phyloP scores from a whole-genome alignment of 1,284 basidiomycete genomes.

The Pisolithus thermaeus region DNA sequence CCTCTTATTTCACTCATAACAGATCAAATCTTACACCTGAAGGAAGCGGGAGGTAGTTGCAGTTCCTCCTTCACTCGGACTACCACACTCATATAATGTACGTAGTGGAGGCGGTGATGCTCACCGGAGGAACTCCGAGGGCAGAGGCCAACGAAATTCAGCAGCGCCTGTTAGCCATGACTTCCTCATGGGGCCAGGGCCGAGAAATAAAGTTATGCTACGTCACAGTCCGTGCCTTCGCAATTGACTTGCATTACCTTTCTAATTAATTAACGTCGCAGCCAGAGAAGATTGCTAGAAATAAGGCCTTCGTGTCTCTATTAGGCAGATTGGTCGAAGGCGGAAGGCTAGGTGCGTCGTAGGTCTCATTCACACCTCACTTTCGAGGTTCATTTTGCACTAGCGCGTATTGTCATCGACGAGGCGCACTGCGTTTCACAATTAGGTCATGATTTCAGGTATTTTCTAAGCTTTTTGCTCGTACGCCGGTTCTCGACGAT shows the following conservation, averaged over 20 bases:
- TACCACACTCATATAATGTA: constrained; percentile 2
- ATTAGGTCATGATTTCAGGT: constrained; percentile 61
- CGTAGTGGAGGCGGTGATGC: constrained; percentile 67
- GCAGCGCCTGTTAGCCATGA: constrained; percentile 43
- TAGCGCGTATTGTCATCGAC: constrained; percentile 68
- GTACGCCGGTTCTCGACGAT: constrained; percentile 1
- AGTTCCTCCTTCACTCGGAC: not conserved
- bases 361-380: not conserved
- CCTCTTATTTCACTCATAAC: constrained; percentile 78
- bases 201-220: constrained; percentile 71
- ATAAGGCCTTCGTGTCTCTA: constrained; percentile 58
- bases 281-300: constrained; percentile 84
- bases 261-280: constrained; percentile 25
- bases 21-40: constrained; percentile 79
- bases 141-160: constrained; percentile 52
- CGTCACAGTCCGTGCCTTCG: constrained; percentile 57
- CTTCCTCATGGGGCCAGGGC: constrained; percentile 20
- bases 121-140: constrained; percentile 64
- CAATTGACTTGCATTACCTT: not conserved
- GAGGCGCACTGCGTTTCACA: constrained; percentile 69
- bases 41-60: constrained; percentile 53
- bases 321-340: constrained; percentile 63
- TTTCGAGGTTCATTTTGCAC: constrained; percentile 4
- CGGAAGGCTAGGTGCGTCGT: constrained; percentile 51
- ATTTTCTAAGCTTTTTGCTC: constrained; percentile 1